phyloP scores from a whole-genome alignment of 495 filamentous ascomycete genomes.

The Amorphotheca resinae region DNA sequence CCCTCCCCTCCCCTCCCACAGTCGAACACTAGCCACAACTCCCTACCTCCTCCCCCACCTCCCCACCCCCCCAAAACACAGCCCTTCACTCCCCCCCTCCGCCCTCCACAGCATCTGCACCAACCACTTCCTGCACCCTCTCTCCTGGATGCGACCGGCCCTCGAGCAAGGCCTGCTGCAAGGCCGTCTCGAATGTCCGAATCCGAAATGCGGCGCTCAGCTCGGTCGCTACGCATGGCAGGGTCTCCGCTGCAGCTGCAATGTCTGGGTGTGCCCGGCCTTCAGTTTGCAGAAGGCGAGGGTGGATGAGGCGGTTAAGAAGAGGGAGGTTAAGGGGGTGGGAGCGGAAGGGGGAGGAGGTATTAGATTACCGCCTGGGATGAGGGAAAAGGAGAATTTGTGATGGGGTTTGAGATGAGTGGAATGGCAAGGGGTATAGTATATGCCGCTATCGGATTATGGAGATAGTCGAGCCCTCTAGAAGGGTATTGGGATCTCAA shows the following conservation, averaged over 20 bases:
- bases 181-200: constrained; percentile 74
- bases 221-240: constrained; percentile 94
- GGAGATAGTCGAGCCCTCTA: no score
- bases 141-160: constrained; percentile 84
- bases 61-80: constrained; percentile 14
- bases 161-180: constrained; percentile 67
- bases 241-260: constrained; percentile 85
- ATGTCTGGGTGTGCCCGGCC: constrained; percentile 81
- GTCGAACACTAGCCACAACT: constrained; percentile 50
- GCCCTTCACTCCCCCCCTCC: constrained; percentile 5
- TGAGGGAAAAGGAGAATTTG: constrained; percentile 14
- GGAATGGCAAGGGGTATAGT: background rate
- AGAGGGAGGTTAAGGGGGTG: constrained; percentile 1
- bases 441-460: no score
- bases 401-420: background rate
- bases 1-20: no score
- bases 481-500: no score
- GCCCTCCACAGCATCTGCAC: constrained; percentile 40
- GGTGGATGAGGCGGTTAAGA: constrained; percentile 52
- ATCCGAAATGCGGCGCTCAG: constrained; percentile 57
- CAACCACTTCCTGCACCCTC: constrained; percentile 79
- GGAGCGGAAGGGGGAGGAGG: constrained; percentile 2
- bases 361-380: constrained; percentile 19
- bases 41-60: constrained; percentile 46
- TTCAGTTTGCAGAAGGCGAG: constrained; percentile 71